Conservation (phyloP, 208 protist genomes). For the Acanthamoeba royreba region DNA sequence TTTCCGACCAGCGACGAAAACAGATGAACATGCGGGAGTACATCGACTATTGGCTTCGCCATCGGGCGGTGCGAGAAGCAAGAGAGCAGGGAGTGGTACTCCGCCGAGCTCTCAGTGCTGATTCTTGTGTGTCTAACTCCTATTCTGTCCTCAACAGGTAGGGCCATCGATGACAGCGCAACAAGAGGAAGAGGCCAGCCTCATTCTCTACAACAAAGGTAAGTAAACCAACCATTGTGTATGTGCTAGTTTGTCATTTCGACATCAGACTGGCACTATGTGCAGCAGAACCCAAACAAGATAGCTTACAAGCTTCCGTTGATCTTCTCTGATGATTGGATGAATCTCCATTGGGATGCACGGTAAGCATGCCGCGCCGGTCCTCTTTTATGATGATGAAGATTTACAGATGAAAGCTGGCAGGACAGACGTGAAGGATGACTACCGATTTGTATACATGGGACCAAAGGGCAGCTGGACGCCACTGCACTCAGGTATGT, state of each 20-base stretch:
- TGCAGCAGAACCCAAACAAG: not conserved
- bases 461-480: conserved; percentile 31
- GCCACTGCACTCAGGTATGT: not conserved
- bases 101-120: no score
- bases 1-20: not conserved
- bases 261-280: conserved; percentile 27
- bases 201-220: not conserved
- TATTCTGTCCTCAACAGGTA: not conserved
- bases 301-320: not conserved
- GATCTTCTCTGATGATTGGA: conserved; percentile 36
- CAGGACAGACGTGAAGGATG: not conserved
- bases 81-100: no score
- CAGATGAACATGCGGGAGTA: conserved; percentile 34
- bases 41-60: not conserved
- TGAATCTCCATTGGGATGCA: conserved; percentile 33
- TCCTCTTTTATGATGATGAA: not conserved
- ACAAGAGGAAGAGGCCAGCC: not conserved
- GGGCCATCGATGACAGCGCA: not conserved
- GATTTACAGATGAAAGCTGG: no score
- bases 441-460: conserved; percentile 43
- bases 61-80: not conserved
- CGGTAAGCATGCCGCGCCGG: not conserved
- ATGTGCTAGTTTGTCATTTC: not conserved
- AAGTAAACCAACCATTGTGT: not conserved
- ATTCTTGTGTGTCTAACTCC: not conserved